Evolutionary conservation across 768 basidiomycete species (phyloP), one percentile per base, ranked within the genome.

Genomic region (Leccinum subgranulosum): DNA sequence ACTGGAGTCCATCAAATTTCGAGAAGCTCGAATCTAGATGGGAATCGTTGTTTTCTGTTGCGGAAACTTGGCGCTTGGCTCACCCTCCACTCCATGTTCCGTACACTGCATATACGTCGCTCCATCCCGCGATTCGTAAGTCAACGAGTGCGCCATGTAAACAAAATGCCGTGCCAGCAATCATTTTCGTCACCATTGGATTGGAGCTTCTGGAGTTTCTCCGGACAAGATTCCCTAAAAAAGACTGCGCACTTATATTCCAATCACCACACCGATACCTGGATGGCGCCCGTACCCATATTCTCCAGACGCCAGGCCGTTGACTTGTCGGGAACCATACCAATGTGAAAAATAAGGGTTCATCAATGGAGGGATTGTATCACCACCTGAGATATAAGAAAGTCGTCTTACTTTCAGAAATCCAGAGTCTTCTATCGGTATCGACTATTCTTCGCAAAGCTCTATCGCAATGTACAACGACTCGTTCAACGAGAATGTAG

Each of bases 291-390:
- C 19, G 46, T 21, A 21, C 14, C 8, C n/a, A 9, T 7, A n/a
- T 11, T 29, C n/a, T 14, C 63, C 64, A 52, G 29, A 57, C 8
- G 33, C 62, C 52, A 60, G 52, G 59, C 54, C 1, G 29, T 53
- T 67, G 57, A 65, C 62, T 50, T 53, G 46, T 65, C 58, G 54
- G 57, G 45, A 45, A 39, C 54, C 50, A 50, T 59, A 41, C 67
- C 67, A 64, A 60, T 51, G 48, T 59, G 51, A 49, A 53, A 31
- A 23, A 49, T 36, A 54, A 51, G 23, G 14, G 4, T 1, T 31
- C 15, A 54, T 53, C 51, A 23, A 31, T 56, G 54, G 58, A 58
- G 54, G 23, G 19, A 33, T 51, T 10, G 47, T 23, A 19, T 29
- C 34, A 52, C 15, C 31, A 31, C n/a, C 17, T 27, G 29, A n/a